These are phyloP conservation scores for Lactifluus rugatus DNA, from an alignment of 768 basidiomycete genomes.

Conservation along the genomic window DNA sequence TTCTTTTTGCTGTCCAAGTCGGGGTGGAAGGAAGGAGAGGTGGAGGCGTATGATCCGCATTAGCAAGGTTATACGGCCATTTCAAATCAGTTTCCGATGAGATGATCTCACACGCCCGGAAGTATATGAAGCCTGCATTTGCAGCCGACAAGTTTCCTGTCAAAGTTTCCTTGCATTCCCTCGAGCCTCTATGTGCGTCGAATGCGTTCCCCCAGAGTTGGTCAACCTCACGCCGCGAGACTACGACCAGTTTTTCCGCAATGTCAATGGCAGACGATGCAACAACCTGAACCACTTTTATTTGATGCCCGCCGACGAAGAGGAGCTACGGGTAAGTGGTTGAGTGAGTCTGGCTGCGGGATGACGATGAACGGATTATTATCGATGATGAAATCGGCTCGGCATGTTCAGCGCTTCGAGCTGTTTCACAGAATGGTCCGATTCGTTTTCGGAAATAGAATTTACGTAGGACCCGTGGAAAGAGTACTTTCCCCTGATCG, in stretches of 20 bases:
- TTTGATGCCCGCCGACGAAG: constrained; percentile 55
- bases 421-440: constrained; percentile 56
- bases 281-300: constrained; percentile 48
- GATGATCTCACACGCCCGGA: constrained; percentile 11
- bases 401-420: constrained; percentile 41
- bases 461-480: constrained; percentile 57
- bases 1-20: constrained; percentile 14
- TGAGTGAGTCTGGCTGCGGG: not conserved
- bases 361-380: not conserved
- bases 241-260: constrained; percentile 44
- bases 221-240: constrained; percentile 30
- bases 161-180: not conserved
- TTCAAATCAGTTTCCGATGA: constrained; percentile 17
- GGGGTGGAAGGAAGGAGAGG: not conserved
- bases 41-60: not conserved
- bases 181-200: constrained; percentile 24
- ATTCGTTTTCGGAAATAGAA: constrained; percentile 53
- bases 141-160: not conserved
- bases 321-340: constrained; percentile 48
- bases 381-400: no score
- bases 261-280: constrained; percentile 42
- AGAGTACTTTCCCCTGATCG: constrained; percentile 38
- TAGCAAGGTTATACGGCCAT: constrained; percentile 11
- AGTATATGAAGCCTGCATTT: constrained; percentile 15
- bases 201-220: constrained; percentile 31